phyloP scores from a whole-genome alignment of 352 stramenopile genomes.

The Peronospora farinosa region DNA sequence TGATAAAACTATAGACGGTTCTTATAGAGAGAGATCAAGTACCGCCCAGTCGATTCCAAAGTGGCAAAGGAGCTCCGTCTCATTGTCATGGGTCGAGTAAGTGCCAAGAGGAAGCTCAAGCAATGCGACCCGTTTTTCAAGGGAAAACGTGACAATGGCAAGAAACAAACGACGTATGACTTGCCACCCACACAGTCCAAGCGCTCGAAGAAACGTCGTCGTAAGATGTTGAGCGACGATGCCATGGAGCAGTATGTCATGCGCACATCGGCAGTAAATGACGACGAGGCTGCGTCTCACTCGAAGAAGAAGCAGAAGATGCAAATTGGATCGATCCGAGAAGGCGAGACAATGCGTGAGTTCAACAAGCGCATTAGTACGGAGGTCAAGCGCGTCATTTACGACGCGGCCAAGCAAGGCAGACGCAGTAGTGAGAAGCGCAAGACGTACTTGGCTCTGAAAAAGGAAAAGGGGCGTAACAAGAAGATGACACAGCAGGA shows the following conservation, averaged over 20 bases:
- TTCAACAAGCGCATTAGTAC: slow-evolving; percentile 83
- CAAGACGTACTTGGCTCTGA: slow-evolving; percentile 67
- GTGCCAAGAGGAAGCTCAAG: slow-evolving; percentile 81
- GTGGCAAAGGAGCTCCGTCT: neutral
- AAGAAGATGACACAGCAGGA: slow-evolving; percentile 82
- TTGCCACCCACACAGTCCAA: slow-evolving; percentile 66
- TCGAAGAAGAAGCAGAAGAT: slow-evolving; percentile 44
- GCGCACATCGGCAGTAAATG: slow-evolving; percentile 40
- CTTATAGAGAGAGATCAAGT: slow-evolving; percentile 9
- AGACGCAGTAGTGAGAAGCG: slow-evolving; percentile 66
- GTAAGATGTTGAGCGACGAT: slow-evolving; percentile 52
- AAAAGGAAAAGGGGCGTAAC: slow-evolving; percentile 66
- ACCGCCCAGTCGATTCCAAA: slow-evolving; percentile 21
- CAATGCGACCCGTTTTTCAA: slow-evolving; percentile 85
- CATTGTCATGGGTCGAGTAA: slow-evolving; percentile 52
- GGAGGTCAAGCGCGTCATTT: slow-evolving; percentile 80
- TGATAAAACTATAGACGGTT: slow-evolving; percentile 25
- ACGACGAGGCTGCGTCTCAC: slow-evolving; percentile 9
- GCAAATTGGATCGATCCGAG: slow-evolving; percentile 50
- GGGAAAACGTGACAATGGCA: slow-evolving; percentile 61
- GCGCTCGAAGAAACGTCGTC: slow-evolving; percentile 73
- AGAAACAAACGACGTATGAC: slow-evolving; percentile 65
- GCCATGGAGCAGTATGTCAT: slow-evolving; percentile 64
- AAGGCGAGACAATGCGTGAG: slow-evolving; percentile 71
- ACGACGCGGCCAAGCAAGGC: slow-evolving; percentile 76